Evolutionary conservation across 2,329 filamentous ascomycete species (phyloP).

Genomic region (Colletotrichum chlorophyti): DNA sequence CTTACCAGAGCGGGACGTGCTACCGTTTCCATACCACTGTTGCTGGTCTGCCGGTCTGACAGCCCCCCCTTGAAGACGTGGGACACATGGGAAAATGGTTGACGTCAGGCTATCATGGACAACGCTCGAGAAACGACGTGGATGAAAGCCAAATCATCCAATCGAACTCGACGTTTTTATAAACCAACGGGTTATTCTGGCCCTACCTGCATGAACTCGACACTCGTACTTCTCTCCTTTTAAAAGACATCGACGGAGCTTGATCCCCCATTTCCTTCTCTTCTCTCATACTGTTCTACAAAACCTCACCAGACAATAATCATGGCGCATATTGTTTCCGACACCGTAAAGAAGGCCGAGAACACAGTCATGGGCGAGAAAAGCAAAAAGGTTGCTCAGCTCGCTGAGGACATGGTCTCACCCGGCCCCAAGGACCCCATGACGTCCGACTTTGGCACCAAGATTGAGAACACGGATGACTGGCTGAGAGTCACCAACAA

Average conservation of each 20-base stretch:
- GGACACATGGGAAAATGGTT: constrained; percentile 6
- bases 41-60: no score
- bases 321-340: constrained; percentile 35
- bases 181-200: not conserved
- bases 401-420: constrained; percentile 65
- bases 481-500: constrained; percentile 73
- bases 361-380: constrained; percentile 48
- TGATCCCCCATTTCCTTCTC: not conserved
- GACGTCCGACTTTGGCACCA: constrained; percentile 80
- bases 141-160: not conserved
- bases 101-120: constrained; percentile 9
- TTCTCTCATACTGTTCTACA: no score
- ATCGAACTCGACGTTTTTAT: not conserved
- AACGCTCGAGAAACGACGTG: not conserved
- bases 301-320: no score
- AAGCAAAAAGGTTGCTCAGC: constrained; percentile 65
- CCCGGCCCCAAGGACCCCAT: constrained; percentile 64
- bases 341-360: constrained; percentile 45
- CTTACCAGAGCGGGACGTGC: no score
- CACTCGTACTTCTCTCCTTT: not conserved
- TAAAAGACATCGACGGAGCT: no score
- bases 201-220: not conserved
- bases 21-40: no score
- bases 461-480: constrained; percentile 75
- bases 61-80: no score